Evolutionary conservation across 2,329 filamentous ascomycete species (phyloP).

Genomic region (Didymosphaeria variabile): DNA sequence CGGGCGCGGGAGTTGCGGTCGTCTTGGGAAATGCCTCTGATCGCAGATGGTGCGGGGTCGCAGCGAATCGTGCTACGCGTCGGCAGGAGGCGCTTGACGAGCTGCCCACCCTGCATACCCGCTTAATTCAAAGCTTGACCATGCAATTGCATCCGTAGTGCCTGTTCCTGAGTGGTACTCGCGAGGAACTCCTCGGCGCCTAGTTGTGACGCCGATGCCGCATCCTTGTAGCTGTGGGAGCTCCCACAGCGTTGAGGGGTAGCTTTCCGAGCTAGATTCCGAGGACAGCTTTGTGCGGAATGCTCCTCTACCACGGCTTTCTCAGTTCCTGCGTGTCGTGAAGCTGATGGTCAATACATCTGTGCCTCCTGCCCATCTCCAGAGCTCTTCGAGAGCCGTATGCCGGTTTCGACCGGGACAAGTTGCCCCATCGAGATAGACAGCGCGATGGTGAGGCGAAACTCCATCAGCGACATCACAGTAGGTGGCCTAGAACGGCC

Average conservation of each 20-base stretch:
- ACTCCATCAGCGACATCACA: background rate
- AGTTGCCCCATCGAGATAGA: slow-evolving; percentile 22
- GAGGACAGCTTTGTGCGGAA: slow-evolving; percentile 20
- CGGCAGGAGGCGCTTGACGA: slow-evolving; percentile 31
- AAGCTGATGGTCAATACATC: background rate
- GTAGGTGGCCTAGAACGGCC: slow-evolving; percentile 24
- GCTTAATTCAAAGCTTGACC: slow-evolving; percentile 23
- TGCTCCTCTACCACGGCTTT: background rate
- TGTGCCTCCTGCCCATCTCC: background rate
- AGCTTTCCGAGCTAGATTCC: slow-evolving; percentile 27
- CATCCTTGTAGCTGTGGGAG: slow-evolving; percentile 4
- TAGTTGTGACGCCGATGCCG: slow-evolving; percentile 5
- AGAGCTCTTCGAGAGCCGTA: background rate
- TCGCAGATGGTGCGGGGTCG: slow-evolving; percentile 46
- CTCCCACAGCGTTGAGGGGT: slow-evolving; percentile 17
- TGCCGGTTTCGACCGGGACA: slow-evolving; percentile 13
- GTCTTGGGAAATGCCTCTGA: slow-evolving; percentile 45
- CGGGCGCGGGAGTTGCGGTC: slow-evolving; percentile 38
- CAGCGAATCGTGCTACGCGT: slow-evolving; percentile 43
- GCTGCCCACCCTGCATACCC: slow-evolving; percentile 20
- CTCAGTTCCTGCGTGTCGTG: background rate
- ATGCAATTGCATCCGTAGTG: slow-evolving; percentile 24
- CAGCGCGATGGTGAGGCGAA: slow-evolving; percentile 9
- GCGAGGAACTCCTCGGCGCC: slow-evolving; percentile 5
- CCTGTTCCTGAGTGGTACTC: slow-evolving; percentile 22